Conservation (phyloP, 106 monocot species). For the Platanthera guangdongensis region DNA sequence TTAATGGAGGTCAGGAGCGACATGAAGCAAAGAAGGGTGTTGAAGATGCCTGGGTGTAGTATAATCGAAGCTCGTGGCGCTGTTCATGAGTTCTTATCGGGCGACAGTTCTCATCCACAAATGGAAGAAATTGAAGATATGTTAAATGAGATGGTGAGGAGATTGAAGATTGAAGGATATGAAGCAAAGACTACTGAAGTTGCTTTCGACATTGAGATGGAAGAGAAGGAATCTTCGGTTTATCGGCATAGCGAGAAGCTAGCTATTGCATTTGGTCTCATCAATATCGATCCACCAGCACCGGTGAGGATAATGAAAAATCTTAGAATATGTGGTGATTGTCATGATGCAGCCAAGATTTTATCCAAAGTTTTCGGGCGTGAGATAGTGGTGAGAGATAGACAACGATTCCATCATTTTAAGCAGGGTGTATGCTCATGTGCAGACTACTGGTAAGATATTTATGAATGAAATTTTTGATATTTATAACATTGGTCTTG, state of each 20-base stretch:
- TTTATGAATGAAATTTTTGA: background rate
- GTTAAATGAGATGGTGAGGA: conserved; percentile 24
- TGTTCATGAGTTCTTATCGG: conserved; percentile 30
- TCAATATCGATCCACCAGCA: conserved; percentile 10
- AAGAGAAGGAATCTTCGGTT: conserved; percentile 29
- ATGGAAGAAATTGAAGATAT: conserved; percentile 25
- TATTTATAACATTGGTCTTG: background rate
- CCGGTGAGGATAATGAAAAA: conserved; percentile 41
- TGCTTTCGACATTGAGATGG: conserved; percentile 35
- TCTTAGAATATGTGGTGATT: conserved; percentile 30
- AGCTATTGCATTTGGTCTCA: conserved; percentile 35
- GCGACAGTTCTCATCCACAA: conserved; percentile 18
- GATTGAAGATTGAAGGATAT: conserved; percentile 35
- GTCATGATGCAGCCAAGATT: conserved; percentile 30
- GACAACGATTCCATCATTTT: conserved; percentile 28
- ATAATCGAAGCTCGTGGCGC: conserved; percentile 23
- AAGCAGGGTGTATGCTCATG: conserved; percentile 28
- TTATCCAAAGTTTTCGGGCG: conserved; percentile 22
- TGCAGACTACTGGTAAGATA: conserved; percentile 10
- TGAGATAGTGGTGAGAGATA: conserved; percentile 30
- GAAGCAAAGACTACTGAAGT: conserved; percentile 21
- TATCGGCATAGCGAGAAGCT: conserved; percentile 33
- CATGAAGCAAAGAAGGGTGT: conserved; percentile 32
- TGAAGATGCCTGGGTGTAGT: conserved; percentile 43
- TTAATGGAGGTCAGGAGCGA: conserved; percentile 30